Base-by-base conservation (phyloP, 306 rosid genomes). In the Mimosa bimucronata region DNA sequence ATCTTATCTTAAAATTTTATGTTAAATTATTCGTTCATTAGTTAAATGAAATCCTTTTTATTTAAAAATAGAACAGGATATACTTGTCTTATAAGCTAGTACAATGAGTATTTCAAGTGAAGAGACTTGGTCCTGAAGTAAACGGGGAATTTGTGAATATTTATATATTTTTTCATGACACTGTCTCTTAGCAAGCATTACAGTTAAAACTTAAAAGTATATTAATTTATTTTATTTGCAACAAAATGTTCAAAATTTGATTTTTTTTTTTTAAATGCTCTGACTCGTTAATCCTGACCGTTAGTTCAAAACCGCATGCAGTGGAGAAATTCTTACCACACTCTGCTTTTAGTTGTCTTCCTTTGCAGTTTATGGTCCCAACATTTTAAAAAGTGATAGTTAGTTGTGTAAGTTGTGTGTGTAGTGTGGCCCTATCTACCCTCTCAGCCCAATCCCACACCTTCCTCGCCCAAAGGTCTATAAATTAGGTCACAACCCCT, bases 321-420 rank as follows among this genome's bases (percentile, higher is more conserved):
- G 11, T 3, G 37, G 7, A 13, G 40, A 15, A 29, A 13, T 62
- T 62, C 67, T 26, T 61, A 10, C 2, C 38, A 46, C 15, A 7
- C 16, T 65, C 7, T 31, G 70, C 58, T 3, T 31, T 30, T 5
- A 30, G 42, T 15, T 26, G 26, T 11, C 18, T 3, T 6, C 72
- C 29, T n/a, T 44, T 26, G 79, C 88, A 46, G 87, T 84, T 88
- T 71, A 60, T 82, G 85, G 87, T 81, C 84, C 89, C 89, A 77
- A 55, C 80, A 79, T 34, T 25, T 71, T 46, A 61, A n/a, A 86
- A 78, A 79, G 74, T 29, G 79, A n/a, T 61, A 19, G 86, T 79
- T 31, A 26, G 42, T 82, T 81, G 75, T 40, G 74, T 81, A 5
- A 28, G 67, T 31, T 12, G 25, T 78, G 83, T 48, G 23, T 19